Percentiles rank a stretch among this genome's conserved stretches.
phyloP scores from a whole-genome alignment of 352 stramenopile species.

The Peronosclerospora sorghi region DNA sequence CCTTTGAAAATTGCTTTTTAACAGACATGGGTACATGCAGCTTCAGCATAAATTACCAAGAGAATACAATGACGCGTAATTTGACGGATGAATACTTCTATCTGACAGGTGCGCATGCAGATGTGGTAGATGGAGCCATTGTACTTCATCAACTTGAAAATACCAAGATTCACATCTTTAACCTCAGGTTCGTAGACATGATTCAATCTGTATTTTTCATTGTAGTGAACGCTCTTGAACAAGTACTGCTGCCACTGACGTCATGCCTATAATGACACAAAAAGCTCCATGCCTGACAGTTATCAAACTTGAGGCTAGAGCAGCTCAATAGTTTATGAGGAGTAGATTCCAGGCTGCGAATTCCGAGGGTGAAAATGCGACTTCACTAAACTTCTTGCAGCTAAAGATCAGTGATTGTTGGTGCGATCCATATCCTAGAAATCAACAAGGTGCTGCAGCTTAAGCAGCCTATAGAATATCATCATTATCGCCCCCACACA shows the following conservation, averaged over 20 bases:
- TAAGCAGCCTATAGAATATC: neutral
- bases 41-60: too few relatives aligned
- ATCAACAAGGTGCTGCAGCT: neutral
- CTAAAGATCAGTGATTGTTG: conserved; percentile 17
- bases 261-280: conserved; percentile 20
- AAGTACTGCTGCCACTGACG: conserved; percentile 27
- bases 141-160: conserved; percentile 36
- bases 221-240: conserved; percentile 35
- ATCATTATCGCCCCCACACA: conserved; percentile 1
- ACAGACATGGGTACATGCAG: too few relatives aligned
- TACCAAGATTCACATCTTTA: conserved; percentile 42
- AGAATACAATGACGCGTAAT: conserved; percentile 34
- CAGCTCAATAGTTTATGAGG: conserved; percentile 29
- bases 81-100: conserved; percentile 32
- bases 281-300: conserved; percentile 24
- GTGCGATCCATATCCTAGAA: conserved; percentile 34
- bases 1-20: too few relatives aligned
- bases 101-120: conserved; percentile 36
- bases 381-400: conserved; percentile 14
- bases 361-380: conserved; percentile 19
- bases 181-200: conserved; percentile 35
- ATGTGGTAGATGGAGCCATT: conserved; percentile 25
- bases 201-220: conserved; percentile 43
- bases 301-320: conserved; percentile 46
- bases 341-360: conserved; percentile 25